These are phyloP conservation scores for Penicillium sp. DNA, from an alignment of 2,329 filamentous ascomycete genomes.

Conservation along the genomic window DNA sequence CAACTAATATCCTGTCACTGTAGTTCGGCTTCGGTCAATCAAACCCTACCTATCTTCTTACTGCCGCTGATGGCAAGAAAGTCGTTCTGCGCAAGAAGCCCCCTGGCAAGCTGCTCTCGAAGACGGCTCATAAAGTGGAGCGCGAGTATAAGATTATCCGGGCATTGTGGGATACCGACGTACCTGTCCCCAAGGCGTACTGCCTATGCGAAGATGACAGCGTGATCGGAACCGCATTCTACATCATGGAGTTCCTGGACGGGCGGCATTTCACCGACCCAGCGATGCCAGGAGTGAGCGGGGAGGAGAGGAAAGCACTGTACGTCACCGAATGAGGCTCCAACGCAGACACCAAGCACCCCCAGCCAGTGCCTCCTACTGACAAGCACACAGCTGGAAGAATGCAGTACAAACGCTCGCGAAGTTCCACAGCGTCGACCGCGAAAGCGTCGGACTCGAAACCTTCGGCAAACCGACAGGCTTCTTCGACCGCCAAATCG, in stretches of 20 bases:
- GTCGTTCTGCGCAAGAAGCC: slow-evolving; percentile 97
- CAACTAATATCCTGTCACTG: not conserved
- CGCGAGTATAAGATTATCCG: slow-evolving; percentile 86
- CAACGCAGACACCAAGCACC: not conserved
- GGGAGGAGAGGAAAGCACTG: slow-evolving; percentile 64
- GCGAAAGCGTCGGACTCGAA: slow-evolving; percentile 57
- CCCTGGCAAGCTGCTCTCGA: slow-evolving; percentile 83
- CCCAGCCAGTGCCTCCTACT: not conserved
- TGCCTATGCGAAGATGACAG: slow-evolving; percentile 73
- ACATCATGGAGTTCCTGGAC: slow-evolving; percentile 92
- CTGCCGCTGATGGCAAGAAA: slow-evolving; percentile 56
- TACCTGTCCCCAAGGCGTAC: slow-evolving; percentile 75
- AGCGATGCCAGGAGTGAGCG: slow-evolving; percentile 61
- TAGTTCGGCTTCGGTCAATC: slow-evolving; percentile 96
- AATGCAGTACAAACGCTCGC: slow-evolving; percentile 75
- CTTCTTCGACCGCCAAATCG: slow-evolving; percentile 79
- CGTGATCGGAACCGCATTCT: slow-evolving; percentile 84
- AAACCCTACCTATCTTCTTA: slow-evolving; percentile 92
- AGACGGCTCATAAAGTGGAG: slow-evolving; percentile 92
- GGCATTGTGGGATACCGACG: slow-evolving; percentile 67
- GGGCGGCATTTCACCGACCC: slow-evolving; percentile 90
- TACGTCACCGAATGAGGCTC: slow-evolving; percentile 29
- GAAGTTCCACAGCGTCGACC: slow-evolving; percentile 68
- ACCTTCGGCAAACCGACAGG: slow-evolving; percentile 63
- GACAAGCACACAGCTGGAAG: slow-evolving; percentile 54